Conservation (phyloP, 2,329 filamentous ascomycete genomes). For the Pseudogymnoascus sp. region DNA sequence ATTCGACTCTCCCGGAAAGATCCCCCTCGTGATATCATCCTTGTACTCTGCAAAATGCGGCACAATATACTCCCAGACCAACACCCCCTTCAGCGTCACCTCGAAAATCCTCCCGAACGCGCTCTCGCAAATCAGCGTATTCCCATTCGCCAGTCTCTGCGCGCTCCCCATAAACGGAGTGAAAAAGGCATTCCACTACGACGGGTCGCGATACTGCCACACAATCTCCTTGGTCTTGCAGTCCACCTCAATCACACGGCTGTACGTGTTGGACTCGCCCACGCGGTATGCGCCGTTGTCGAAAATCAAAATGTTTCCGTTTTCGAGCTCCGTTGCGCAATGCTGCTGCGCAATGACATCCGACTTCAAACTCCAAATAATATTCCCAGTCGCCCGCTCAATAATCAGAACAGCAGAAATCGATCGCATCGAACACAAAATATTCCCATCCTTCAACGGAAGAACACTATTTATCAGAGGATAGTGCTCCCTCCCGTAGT, state of each 20-base stretch:
- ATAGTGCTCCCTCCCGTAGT: constrained; percentile 36
- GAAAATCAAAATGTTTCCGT: constrained; percentile 37
- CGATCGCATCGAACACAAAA: constrained; percentile 36
- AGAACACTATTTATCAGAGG: constrained; percentile 38
- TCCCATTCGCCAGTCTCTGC: constrained; percentile 34
- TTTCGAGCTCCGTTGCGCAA: constrained; percentile 33
- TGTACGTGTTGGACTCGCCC: constrained; percentile 34
- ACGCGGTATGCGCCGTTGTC: constrained; percentile 38
- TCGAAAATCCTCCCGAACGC: constrained; percentile 38
- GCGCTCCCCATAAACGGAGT: constrained; percentile 41
- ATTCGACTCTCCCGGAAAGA: constrained; percentile 35
- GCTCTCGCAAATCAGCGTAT: constrained; percentile 36
- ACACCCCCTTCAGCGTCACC: constrained; percentile 32
- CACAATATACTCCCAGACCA: constrained; percentile 38
- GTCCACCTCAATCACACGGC: constrained; percentile 33
- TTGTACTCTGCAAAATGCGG: constrained; percentile 34
- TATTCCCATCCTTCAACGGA: constrained; percentile 32
- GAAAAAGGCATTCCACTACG: constrained; percentile 25
- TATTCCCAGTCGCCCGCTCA: constrained; percentile 30
- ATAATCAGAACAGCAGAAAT: constrained; percentile 37
- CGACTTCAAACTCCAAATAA: constrained; percentile 35
- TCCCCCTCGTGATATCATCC: constrained; percentile 30
- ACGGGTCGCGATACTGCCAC: constrained; percentile 36
- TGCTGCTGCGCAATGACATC: constrained; percentile 37
- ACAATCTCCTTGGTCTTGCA: constrained; percentile 32